Conservation (phyloP, 129 eudicot genomes). For the Flaveria ramosissima region DNA sequence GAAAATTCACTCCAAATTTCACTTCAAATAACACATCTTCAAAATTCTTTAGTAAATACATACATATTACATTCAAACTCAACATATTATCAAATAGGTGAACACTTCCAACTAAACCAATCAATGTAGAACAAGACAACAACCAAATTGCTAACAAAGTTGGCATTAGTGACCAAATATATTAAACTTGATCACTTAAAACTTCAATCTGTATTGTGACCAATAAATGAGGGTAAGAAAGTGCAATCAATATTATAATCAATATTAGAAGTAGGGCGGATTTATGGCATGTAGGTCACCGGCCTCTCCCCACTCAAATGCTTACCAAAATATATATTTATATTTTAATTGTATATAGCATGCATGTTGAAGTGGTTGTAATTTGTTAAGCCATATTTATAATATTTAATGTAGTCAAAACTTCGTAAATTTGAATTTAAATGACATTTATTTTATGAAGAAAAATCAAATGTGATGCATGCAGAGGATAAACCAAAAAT, state of each 20-base stretch:
- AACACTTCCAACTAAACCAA: neutral
- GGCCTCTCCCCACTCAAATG: constrained; percentile 28
- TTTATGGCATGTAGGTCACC: constrained; percentile 27
- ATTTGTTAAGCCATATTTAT: neutral
- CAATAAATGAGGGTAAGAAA: neutral
- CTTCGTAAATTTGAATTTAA: neutral
- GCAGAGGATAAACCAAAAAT: constrained; percentile 8
- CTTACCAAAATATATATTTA: neutral
- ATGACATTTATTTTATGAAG: neutral
- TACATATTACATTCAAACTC: neutral
- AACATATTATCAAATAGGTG: neutral
- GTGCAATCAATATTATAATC: neutral
- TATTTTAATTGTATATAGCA: neutral
- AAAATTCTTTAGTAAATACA: neutral
- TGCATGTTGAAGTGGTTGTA: neutral
- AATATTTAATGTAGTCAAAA: constrained; percentile 14
- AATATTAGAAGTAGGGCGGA: neutral
- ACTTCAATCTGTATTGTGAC: neutral
- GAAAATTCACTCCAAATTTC: neutral
- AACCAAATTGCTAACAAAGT: neutral
- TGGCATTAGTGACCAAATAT: neutral
- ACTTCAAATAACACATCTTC: neutral
- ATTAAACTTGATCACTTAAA: neutral
- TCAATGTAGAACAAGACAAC: neutral
- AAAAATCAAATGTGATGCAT: constrained; percentile 16